These are phyloP conservation scores for Microthyrium microscopicum DNA, from an alignment of 2,329 filamentous ascomycete species.

Conservation along the genomic window DNA sequence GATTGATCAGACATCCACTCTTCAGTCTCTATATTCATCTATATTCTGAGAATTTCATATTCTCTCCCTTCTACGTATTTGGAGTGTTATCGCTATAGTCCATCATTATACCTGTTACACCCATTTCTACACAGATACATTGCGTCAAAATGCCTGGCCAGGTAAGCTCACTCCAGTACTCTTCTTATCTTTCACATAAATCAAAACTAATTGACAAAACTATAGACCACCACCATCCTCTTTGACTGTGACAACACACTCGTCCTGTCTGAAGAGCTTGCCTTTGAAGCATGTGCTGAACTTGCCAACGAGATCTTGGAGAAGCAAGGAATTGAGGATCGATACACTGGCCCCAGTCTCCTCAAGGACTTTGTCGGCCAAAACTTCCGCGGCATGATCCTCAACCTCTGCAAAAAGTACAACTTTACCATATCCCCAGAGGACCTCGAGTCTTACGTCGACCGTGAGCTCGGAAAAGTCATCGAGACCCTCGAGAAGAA, in stretches of 20 bases:
- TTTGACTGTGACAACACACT: constrained; percentile 70
- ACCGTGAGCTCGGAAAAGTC: constrained; percentile 64
- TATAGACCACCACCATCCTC: constrained; percentile 33
- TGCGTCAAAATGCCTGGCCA: too few species aligned
- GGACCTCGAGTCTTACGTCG: constrained; percentile 60
- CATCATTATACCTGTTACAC: too few species aligned
- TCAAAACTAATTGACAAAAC: too few species aligned
- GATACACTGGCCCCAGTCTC: constrained; percentile 63
- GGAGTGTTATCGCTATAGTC: too few species aligned
- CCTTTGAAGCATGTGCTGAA: constrained; percentile 80
- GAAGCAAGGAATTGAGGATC: constrained; percentile 43
- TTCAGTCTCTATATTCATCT: too few species aligned
- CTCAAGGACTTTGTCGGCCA: constrained; percentile 81
- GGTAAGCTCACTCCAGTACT: too few species aligned
- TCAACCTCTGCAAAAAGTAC: constrained; percentile 57
- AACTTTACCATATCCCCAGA: constrained; percentile 50
- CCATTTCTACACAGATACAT: too few species aligned
- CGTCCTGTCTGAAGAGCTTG: constrained; percentile 76
- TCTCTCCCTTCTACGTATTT: too few species aligned
- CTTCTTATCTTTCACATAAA: too few species aligned
- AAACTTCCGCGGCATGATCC: constrained; percentile 88
- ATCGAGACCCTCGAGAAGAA: constrained; percentile 60
- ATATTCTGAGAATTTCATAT: too few species aligned
- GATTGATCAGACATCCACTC: too few species aligned
- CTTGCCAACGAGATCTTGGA: constrained; percentile 75